Percentiles rank a stretch among this genome's conserved stretches.
Evolutionary conservation across 2,329 filamentous ascomycete genomes (phyloP).

Genomic region (Gnomoniopsis sp.): DNA sequence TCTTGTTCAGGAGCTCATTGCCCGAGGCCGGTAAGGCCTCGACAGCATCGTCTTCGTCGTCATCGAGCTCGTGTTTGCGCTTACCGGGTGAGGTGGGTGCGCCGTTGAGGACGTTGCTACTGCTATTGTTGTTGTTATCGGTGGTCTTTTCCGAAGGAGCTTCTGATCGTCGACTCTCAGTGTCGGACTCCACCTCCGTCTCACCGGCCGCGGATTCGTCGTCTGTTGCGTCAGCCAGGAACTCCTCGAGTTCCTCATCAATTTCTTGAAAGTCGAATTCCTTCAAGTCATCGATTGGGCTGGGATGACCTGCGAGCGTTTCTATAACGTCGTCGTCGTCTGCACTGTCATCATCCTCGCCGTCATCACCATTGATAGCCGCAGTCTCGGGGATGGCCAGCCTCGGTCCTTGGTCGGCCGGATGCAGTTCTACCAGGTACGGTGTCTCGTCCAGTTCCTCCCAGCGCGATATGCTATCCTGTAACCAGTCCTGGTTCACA

Average conservation of each 20-base stretch:
- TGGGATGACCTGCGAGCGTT: conserved; percentile 25
- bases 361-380: conserved; percentile 36
- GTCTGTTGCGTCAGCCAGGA: conserved; percentile 51
- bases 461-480: conserved; percentile 83
- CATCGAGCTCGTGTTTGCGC: conserved; percentile 26
- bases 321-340: conserved; percentile 34
- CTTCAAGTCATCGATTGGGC: conserved; percentile 54
- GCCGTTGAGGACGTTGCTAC: conserved; percentile 10
- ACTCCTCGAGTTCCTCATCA: conserved; percentile 73
- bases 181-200: conserved; percentile 13
- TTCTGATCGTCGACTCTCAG: conserved; percentile 14
- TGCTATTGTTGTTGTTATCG: conserved; percentile 3
- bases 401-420: conserved; percentile 49
- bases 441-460: conserved; percentile 71
- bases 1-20: conserved; percentile 41
- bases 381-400: conserved; percentile 2
- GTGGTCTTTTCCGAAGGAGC: not conserved
- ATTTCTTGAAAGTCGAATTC: conserved; percentile 60
- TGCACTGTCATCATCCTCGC: conserved; percentile 34
- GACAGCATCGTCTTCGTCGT: conserved; percentile 15
- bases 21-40: conserved; percentile 22
- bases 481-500: conserved; percentile 86
- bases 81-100: conserved; percentile 21
- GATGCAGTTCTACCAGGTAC: conserved; percentile 73
- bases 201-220: conserved; percentile 24